phyloP scores from a whole-genome alignment of 2,329 filamentous ascomycete species.

The Exophiala bonariae region DNA sequence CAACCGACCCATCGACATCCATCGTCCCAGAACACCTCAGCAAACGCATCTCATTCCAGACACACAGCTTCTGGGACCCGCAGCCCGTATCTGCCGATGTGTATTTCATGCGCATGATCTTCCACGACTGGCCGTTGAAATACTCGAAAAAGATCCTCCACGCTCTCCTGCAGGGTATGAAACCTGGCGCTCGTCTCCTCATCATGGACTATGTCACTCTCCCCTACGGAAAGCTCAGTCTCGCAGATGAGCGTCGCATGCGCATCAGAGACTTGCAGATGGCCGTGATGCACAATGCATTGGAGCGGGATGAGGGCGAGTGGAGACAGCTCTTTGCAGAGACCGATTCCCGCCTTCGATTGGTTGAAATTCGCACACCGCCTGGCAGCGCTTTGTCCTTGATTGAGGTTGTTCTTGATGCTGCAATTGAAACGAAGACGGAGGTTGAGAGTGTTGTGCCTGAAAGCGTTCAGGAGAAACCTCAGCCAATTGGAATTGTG shows the following conservation, averaged over 20 bases:
- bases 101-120: slow-evolving; percentile 61
- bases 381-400: slow-evolving; percentile 11
- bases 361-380: slow-evolving; percentile 10
- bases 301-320: slow-evolving; percentile 51
- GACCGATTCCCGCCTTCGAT: slow-evolving; percentile 42
- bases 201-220: slow-evolving; percentile 38
- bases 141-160: slow-evolving; percentile 52
- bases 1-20: slow-evolving; percentile 7
- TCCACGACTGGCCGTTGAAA: slow-evolving; percentile 62
- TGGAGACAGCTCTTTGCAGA: slow-evolving; percentile 47
- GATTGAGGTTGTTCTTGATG: slow-evolving; percentile 7
- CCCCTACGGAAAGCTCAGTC: slow-evolving; percentile 12
- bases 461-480: too few species aligned
- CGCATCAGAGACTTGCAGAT: slow-evolving; percentile 35
- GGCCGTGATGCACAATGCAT: slow-evolving; percentile 53
- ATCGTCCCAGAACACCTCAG: slow-evolving; percentile 5
- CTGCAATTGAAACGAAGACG: not conserved
- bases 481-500: too few species aligned
- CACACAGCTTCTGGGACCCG: slow-evolving; percentile 60
- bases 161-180: slow-evolving; percentile 55
- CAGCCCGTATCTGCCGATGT: slow-evolving; percentile 58
- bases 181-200: slow-evolving; percentile 53
- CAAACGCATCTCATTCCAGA: slow-evolving; percentile 38
- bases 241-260: slow-evolving; percentile 7
- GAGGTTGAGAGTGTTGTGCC: not conserved